Evolutionary conservation across 2,329 filamentous ascomycete genomes (phyloP), one percentile per base, ranked within the genome.

Genomic region (Didymella sp.): DNA sequence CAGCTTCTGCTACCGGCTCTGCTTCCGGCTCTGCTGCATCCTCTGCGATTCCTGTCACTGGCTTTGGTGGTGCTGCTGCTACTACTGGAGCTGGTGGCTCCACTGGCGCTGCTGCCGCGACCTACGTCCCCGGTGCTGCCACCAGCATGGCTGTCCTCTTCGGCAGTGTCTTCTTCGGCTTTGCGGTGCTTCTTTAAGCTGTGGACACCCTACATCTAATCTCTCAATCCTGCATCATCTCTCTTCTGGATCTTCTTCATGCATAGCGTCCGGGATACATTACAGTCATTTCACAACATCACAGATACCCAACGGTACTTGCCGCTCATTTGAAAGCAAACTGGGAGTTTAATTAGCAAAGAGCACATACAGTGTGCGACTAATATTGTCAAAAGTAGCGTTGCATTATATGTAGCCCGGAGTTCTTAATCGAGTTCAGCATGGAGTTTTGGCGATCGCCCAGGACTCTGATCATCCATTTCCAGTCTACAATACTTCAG

Each of bases 71-170:
- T 38, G 57, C 61, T 5, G 62, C 64, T 5, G 37, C 49, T 15
- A 65, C 63, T n/a, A 58, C 50, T 35, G 51, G 55, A 6, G 24
- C 59, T 21, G 50, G 38, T 19, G 44, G 49, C 21, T 42, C 49
- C 4, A 57, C 69, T 58, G 74, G 76, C 15, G 72, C 71, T 27
- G 71, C 73, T 11, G 69, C 76, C 22, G 64, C 79, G 54, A 76
- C 82, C 58, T 64, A 86, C 68, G 78, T 85, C 53, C 74, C 85
- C 24, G 82, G 83, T 17, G 80, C 82, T 53, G 79, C 82, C 25
- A 87, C 86, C 66, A 84, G 85, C 31, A 72, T 86, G 15, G 79
- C 81, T 45, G 74, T 84, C 12, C 71, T 89, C 6, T 76, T 84
- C 38, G 80, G 80, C 48, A 81, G 81, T 28, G 76, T 88, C 51